Base-by-base conservation (phyloP, 164 flowering plant species). In the Akebia trifoliata region DNA sequence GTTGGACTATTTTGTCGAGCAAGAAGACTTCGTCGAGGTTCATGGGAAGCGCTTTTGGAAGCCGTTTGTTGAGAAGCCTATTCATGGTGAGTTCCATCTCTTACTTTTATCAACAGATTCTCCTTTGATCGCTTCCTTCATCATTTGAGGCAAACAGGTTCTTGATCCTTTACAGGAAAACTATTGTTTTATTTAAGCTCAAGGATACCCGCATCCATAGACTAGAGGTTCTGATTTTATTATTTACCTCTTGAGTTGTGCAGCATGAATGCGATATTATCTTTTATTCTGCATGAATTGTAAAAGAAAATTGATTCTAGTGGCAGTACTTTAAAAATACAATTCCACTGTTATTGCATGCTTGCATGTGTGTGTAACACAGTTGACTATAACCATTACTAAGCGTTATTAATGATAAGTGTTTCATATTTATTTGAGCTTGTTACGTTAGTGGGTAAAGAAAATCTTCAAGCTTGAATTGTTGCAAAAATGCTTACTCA, bases 11-110 rank as follows among this genome's bases (percentile, higher is more conserved):
- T 94, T 94, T 74, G 62, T 82, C 43, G 99, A 94, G 76, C 91
- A 86, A 76, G 99, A 94, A 63, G 99, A 94, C 65, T 94, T 79
- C 79, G 88, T 94, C 67, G 99, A 90, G 75, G 97, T 94, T 66
- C 89, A 83, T 60, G 96, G 96, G 34, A 69, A 78, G 17, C 99
- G 99, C 37, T 90, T 94, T 56, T 94, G 93, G 91, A 94, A 94
- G 79, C 99, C 99, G 25, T 90, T 94, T 81, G 99, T 94, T 71
- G 99, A 94, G 75, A 94, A 94, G 71, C 99, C 99, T 56, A 74
- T 94, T 61, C 58, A 94, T 71, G 99, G 99, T 94, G 67, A 80
- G 81, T 52, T 39, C 8, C 28, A 38, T 57, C 18, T 21, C 37
- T 50, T 21, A 9, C 22, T 31, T 53, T 14, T 25, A 17, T 25